Conservation (phyloP, 1,284 basidiomycete genomes). For the Xerocomus tenax region DNA sequence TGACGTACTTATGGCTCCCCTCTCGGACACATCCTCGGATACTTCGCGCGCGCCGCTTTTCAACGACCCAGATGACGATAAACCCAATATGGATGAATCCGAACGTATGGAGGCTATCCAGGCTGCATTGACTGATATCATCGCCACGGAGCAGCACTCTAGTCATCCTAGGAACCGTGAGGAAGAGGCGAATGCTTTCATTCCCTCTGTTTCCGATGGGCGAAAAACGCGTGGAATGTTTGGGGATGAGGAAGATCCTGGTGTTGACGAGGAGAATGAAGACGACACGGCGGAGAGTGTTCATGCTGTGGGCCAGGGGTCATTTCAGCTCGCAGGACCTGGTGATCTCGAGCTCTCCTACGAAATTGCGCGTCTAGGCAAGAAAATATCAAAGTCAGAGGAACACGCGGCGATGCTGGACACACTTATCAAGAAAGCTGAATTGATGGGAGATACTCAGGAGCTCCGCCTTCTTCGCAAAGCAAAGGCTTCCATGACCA, state of each 20-base stretch:
- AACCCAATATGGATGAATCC: constrained; percentile 55
- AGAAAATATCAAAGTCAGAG: constrained; percentile 68
- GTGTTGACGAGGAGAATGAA: constrained; percentile 30
- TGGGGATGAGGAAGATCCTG: constrained; percentile 29
- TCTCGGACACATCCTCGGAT: constrained; percentile 41
- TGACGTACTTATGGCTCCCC: constrained; percentile 70
- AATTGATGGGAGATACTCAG: constrained; percentile 81
- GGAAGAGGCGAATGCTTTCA: constrained; percentile 8
- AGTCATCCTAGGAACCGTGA: constrained; percentile 16
- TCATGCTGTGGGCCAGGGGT: constrained; percentile 39
- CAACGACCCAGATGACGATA: constrained; percentile 61
- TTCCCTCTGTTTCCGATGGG: constrained; percentile 5
- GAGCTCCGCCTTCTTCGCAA: constrained; percentile 77
- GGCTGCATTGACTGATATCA: constrained; percentile 88
- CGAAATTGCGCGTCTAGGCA: constrained; percentile 69
- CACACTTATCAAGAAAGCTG: constrained; percentile 85
- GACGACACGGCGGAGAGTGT: constrained; percentile 41
- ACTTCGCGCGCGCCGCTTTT: constrained; percentile 69
- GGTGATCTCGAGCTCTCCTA: constrained; percentile 80
- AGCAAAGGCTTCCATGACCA: constrained; percentile 71
- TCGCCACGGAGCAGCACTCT: constrained; percentile 64
- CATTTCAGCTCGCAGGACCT: constrained; percentile 68
- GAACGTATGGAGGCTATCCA: constrained; percentile 89
- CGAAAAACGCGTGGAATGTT: constrained; percentile 33
- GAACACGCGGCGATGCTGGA: constrained; percentile 79